Conservation (phyloP, 2,329 filamentous ascomycete species). For the Xylariaceae sp. region DNA sequence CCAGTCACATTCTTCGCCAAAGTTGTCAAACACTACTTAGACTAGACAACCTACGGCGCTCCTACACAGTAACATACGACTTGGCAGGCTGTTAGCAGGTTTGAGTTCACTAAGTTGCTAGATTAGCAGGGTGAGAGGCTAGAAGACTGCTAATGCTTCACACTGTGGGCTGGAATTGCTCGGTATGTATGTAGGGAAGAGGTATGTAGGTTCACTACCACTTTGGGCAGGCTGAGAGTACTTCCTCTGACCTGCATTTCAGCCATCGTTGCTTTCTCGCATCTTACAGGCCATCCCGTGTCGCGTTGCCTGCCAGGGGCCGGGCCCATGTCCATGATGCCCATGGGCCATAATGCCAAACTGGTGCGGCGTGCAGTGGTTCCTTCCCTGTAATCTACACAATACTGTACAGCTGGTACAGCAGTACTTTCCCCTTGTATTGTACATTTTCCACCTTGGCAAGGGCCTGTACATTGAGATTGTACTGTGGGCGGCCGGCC, state of each 20-base stretch:
- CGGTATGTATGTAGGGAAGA: not conserved
- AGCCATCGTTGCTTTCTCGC: constrained; percentile 17
- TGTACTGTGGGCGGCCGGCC: constrained; percentile 15
- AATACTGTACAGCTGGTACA: not conserved
- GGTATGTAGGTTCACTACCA: constrained; percentile 1
- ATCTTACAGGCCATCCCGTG: constrained; percentile 19
- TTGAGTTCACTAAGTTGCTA: too few relatives aligned
- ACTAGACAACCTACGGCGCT: too few relatives aligned
- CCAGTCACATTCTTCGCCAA: too few relatives aligned
- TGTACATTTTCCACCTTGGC: constrained; percentile 1
- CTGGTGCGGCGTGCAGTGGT: constrained; percentile 8
- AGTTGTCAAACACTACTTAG: too few relatives aligned
- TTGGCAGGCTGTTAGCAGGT: too few relatives aligned
- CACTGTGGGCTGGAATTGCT: not conserved
- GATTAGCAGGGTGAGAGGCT: too few relatives aligned
- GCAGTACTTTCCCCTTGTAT: too few relatives aligned
- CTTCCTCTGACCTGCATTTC: constrained; percentile 19
- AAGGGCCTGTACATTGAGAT: constrained; percentile 9
- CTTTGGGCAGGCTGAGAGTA: constrained; percentile 13
- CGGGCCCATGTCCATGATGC: constrained; percentile 11
- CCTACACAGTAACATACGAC: too few relatives aligned
- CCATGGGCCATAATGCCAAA: constrained; percentile 8
- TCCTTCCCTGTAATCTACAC: not conserved
- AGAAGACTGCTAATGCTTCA: too few relatives aligned
- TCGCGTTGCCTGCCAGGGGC: constrained; percentile 15